These are phyloP conservation scores for Candida insectorum DNA, from an alignment of 805 yeast genomes.

Conservation along the genomic window DNA sequence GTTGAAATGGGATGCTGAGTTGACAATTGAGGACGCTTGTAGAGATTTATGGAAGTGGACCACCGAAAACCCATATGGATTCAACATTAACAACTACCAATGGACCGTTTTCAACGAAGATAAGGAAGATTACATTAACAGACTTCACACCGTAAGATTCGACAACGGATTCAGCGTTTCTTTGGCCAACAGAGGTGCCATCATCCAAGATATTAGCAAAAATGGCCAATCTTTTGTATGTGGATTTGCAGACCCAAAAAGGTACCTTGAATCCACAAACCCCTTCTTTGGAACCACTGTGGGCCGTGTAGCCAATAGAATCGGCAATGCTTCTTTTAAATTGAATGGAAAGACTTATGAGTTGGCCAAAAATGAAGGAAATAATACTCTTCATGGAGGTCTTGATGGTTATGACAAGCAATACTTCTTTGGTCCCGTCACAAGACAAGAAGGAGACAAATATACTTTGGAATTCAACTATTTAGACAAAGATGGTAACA, in stretches of 20 bases:
- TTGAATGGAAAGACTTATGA: constrained; percentile 39
- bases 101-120: constrained; percentile 28
- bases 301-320: constrained; percentile 65
- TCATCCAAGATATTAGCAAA: constrained; percentile 40
- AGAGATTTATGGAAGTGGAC: constrained; percentile 79
- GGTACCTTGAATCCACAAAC: constrained; percentile 30
- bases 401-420: constrained; percentile 47
- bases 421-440: constrained; percentile 53
- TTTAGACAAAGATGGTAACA: constrained; percentile 44
- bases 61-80: constrained; percentile 63
- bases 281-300: constrained; percentile 63
- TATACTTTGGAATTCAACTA: constrained; percentile 29
- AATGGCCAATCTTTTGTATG: constrained; percentile 38
- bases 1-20: constrained; percentile 59
- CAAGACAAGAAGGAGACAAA: constrained; percentile 29
- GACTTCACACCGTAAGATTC: constrained; percentile 36
- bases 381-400: constrained; percentile 55
- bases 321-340: constrained; percentile 40
- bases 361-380: constrained; percentile 40
- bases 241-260: constrained; percentile 34
- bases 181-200: constrained; percentile 50
- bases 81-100: constrained; percentile 26
- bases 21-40: constrained; percentile 61
- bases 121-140: constrained; percentile 20
- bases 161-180: constrained; percentile 31